These are phyloP conservation scores for Fragaria vesca DNA, from an alignment of 306 rosid species.

Conservation along the genomic window DNA sequence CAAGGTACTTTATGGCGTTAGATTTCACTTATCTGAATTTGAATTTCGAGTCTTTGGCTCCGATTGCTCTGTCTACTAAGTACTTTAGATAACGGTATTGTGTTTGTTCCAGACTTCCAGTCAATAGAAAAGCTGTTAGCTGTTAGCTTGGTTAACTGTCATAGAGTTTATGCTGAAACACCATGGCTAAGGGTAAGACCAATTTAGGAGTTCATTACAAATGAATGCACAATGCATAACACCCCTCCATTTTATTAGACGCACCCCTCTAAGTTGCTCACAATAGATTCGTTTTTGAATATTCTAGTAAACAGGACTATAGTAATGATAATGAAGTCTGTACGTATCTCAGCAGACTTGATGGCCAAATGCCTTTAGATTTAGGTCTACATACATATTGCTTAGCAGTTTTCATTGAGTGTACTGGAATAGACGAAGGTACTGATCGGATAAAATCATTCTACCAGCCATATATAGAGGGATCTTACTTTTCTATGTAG, in stretches of 20 bases:
- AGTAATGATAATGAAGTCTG: background rate
- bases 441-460: background rate
- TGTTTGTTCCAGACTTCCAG: too few species aligned
- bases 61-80: background rate
- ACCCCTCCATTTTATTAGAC: too few species aligned
- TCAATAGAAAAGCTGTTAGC: background rate
- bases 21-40: background rate
- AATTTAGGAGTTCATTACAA: too few species aligned
- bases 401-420: background rate
- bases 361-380: background rate
- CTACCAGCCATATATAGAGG: too few species aligned
- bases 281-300: background rate
- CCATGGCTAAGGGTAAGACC: too few species aligned
- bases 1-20: background rate
- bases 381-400: background rate
- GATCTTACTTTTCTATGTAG: too few species aligned
- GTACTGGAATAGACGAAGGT: background rate
- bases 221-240: background rate
- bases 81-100: too few species aligned
- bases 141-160: background rate
- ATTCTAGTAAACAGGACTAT: background rate
- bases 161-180: background rate
- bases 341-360: background rate
- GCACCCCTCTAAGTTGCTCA: background rate
- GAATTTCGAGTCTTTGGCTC: background rate